Evolutionary conservation across 192 early-diverging fungal genomes (phyloP), one percentile per base, ranked within the genome.

Genomic region (Backusella liffmaniae): DNA sequence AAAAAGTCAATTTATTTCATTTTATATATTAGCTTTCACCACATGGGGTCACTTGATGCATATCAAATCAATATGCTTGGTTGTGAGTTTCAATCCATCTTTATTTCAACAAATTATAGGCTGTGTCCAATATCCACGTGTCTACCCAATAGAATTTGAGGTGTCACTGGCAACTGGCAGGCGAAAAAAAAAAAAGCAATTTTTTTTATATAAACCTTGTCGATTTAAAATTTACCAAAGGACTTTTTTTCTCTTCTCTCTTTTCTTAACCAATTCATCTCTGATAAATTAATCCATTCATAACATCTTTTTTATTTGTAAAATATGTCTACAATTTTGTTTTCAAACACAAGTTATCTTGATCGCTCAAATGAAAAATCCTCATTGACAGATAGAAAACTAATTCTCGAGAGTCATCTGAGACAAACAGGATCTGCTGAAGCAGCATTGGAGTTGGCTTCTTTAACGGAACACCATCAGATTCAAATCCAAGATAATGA

Each of bases 361-460:
- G 41, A 46, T 29, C 70, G 23, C 23, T 41, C 29, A 29, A 71
- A 49, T 71, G 39, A 49, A 44, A 49, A 49, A 18, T 4, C 70
- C 16, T 4, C 29, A 16, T 32, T 71, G 41, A 49, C 29, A 30
- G 41, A 41, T 4, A 30, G 39, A 49, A 71, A 29, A 26, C 37
- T 23, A 3, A 23, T 39, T 21, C 70, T 71, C 29, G 70, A 71
- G 21, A 9, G 32, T 71, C 70, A 71, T 49, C 26, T 71, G 23
- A 44, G 42, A 5, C 70, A 71, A 13, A 13, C 23, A 30, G 70
- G 70, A 7, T 71, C 70, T 15, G 18, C 34, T 13, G 26, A 49
- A 71, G 70, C 70, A 10, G 44, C 70, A 44, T 18, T 71, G n/a
- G 26, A 29, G 23, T 49, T 71, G 70, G 41, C 70, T n/a, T 71